These are phyloP conservation scores for Cryptosporidium baileyi DNA, from an alignment of 169 alveolate species.

Conservation along the genomic window DNA sequence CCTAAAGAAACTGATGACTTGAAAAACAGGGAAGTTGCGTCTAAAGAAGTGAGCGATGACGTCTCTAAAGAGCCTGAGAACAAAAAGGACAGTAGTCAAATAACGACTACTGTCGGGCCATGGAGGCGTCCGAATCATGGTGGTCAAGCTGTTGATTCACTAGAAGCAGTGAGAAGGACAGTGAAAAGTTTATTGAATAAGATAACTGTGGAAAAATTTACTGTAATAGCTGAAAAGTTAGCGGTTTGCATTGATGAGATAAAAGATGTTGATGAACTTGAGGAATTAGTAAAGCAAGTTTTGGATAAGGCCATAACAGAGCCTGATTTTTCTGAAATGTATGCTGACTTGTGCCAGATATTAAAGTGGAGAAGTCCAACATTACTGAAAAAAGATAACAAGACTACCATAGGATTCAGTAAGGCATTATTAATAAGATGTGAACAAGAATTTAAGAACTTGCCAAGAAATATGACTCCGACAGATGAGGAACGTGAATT, in stretches of 20 bases:
- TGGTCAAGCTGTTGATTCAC: slow-evolving; percentile 64
- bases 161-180: slow-evolving; percentile 80
- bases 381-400: slow-evolving; percentile 75
- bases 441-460: slow-evolving; percentile 57
- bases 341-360: slow-evolving; percentile 89
- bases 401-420: slow-evolving; percentile 77
- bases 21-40: neutral
- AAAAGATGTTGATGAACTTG: slow-evolving; percentile 78
- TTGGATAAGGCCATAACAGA: slow-evolving; percentile 87
- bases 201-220: slow-evolving; percentile 88
- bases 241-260: slow-evolving; percentile 82
- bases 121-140: slow-evolving; percentile 54
- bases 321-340: slow-evolving; percentile 92
- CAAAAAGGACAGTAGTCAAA: too few relatives aligned
- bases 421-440: slow-evolving; percentile 50
- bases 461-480: slow-evolving; percentile 62
- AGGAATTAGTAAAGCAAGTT: slow-evolving; percentile 80
- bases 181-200: slow-evolving; percentile 85
- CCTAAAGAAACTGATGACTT: neutral
- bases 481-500: slow-evolving; percentile 48
- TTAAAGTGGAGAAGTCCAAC: slow-evolving; percentile 82
- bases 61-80: too few relatives aligned
- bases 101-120: neutral
- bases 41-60: neutral
- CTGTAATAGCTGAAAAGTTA: slow-evolving; percentile 86